phyloP scores from a whole-genome alignment of 345 rosid species.

The Populus davidiana region DNA sequence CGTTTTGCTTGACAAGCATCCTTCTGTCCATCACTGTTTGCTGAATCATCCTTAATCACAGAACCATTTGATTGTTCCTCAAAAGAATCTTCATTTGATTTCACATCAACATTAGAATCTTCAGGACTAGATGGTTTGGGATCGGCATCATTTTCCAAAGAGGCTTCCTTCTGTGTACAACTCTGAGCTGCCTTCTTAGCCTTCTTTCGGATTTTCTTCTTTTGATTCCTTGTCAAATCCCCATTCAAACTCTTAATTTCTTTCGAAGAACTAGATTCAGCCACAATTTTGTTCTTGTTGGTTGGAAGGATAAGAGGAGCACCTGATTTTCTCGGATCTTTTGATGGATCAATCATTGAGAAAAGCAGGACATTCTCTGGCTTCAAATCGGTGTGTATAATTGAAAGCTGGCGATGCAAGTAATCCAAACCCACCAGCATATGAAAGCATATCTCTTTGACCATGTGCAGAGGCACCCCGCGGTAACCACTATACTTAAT shows the following conservation, averaged over 20 bases:
- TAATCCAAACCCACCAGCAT: conserved; percentile 77
- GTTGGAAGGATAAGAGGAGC: conserved; percentile 56
- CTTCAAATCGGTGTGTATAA: conserved; percentile 95
- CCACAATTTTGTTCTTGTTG: conserved; percentile 39
- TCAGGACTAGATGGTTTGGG: conserved; percentile 25
- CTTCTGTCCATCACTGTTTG: conserved; percentile 31
- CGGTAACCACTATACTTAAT: conserved; percentile 79
- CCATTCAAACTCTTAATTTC: conserved; percentile 47
- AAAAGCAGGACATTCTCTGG: conserved; percentile 82
- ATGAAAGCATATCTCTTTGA: conserved; percentile 70
- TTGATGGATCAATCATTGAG: conserved; percentile 73
- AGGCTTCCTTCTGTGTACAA: conserved; percentile 42
- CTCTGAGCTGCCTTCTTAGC: conserved; percentile 73
- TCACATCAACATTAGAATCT: conserved; percentile 30
- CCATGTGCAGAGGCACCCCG: conserved; percentile 67
- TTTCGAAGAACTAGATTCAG: conserved; percentile 35
- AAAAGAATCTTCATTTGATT: conserved; percentile 29
- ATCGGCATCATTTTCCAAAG: conserved; percentile 42
- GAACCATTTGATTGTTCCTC: conserved; percentile 39
- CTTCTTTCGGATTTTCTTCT: conserved; percentile 82
- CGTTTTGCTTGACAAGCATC: conserved; percentile 33
- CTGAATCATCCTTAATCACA: conserved; percentile 26
- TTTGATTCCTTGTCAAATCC: conserved; percentile 79
- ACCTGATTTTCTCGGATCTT: conserved; percentile 60
- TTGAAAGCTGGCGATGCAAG: conserved; percentile 74